A percentile compares a stretch with the other conserved stretches of the same genome.
Evolutionary conservation across 2,329 filamentous ascomycete genomes (phyloP).

Genomic region (Arachnomyces sp.): DNA sequence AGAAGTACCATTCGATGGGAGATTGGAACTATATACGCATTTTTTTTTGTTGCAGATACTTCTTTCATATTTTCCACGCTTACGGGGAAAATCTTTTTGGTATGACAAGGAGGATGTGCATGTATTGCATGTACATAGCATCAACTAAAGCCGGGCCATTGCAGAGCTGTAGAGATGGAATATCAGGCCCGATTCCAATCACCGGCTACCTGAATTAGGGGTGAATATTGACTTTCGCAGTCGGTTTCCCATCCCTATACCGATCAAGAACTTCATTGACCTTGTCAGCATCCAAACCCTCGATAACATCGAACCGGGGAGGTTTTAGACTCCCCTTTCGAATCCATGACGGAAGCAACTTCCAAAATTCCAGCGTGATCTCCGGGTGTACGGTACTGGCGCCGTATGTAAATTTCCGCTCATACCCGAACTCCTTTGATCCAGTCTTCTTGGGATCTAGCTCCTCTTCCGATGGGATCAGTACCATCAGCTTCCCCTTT

Average conservation of each 20-base stretch:
- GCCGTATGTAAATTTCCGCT: constrained; percentile 21
- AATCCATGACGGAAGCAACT: constrained; percentile 21
- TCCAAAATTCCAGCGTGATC: constrained; percentile 26
- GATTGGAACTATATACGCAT: too few relatives aligned
- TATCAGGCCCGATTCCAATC: too few relatives aligned
- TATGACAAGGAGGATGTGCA: too few relatives aligned
- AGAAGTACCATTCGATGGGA: too few relatives aligned
- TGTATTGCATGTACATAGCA: too few relatives aligned
- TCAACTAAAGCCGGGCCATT: too few relatives aligned
- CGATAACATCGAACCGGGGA: constrained; percentile 21
- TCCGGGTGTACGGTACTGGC: constrained; percentile 19
- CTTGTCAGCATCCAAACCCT: constrained; percentile 25
- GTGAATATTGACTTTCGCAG: constrained; percentile 21
- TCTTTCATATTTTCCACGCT: too few relatives aligned
- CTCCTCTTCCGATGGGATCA: constrained; percentile 17
- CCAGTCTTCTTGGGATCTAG: constrained; percentile 13
- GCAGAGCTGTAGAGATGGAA: too few relatives aligned
- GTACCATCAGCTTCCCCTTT: constrained; percentile 25
- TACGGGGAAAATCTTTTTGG: too few relatives aligned
- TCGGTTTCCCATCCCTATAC: constrained; percentile 28
- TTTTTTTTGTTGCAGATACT: too few relatives aligned
- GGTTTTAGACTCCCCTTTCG: constrained; percentile 24
- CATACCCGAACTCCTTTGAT: constrained; percentile 26
- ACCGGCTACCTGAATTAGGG: constrained; percentile 1
- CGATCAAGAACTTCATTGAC: constrained; percentile 32